These are phyloP conservation scores for Penicillium silybi DNA, from an alignment of 495 filamentous ascomycete species.

Conservation along the genomic window DNA sequence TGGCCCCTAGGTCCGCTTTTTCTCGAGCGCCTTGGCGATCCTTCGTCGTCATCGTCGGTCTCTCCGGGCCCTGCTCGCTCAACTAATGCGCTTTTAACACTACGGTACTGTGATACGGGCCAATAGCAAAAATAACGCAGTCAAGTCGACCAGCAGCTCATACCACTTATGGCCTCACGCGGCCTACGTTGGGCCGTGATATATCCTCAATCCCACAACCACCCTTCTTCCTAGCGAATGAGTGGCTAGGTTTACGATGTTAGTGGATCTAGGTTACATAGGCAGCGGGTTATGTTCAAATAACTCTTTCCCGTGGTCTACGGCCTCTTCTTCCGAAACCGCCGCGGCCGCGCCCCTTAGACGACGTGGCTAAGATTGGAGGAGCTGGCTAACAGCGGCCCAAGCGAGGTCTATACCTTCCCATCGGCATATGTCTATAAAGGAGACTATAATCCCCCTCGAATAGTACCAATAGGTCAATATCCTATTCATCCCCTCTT, in stretches of 20 bases:
- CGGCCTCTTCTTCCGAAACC: too few relatives aligned
- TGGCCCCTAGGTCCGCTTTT: neutral
- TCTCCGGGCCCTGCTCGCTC: neutral
- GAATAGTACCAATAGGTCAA: neutral
- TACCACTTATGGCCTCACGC: neutral
- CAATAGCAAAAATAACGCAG: constrained; percentile 1
- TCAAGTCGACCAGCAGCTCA: neutral
- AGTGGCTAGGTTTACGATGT: neutral
- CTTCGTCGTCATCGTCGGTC: constrained; percentile 1
- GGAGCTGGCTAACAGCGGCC: neutral
- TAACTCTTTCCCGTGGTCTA: too few relatives aligned
- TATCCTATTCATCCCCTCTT: neutral
- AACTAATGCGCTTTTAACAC: neutral
- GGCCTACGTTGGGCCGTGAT: neutral
- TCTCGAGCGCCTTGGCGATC: neutral
- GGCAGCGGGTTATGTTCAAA: too few relatives aligned
- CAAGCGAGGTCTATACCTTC: neutral
- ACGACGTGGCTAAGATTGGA: neutral
- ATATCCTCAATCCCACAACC: neutral
- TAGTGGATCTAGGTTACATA: too few relatives aligned
- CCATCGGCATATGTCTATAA: neutral
- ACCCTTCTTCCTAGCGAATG: neutral
- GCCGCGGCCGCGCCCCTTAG: neutral
- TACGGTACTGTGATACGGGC: neutral
- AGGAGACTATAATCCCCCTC: neutral